Evolutionary conservation across 192 early-diverging fungal genomes (phyloP).

Genomic region (Chytriomyces sp.): DNA sequence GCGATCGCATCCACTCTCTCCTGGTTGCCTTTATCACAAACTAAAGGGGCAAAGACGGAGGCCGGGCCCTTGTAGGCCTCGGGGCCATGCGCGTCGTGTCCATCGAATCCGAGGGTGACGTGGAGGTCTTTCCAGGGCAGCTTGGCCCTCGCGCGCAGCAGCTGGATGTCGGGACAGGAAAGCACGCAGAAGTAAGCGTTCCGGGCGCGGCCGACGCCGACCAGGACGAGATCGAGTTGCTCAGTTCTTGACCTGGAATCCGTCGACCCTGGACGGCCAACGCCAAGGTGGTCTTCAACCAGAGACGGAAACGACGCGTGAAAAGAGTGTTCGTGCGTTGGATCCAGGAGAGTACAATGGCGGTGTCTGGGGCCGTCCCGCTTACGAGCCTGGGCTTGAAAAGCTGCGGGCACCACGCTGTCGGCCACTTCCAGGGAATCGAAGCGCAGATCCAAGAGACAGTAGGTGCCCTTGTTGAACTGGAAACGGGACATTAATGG

Average conservation of each 20-base stretch:
- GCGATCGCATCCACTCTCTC: not conserved
- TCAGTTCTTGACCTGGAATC: too few relatives aligned
- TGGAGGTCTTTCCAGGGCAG: constrained; percentile 39
- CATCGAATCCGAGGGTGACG: constrained; percentile 30
- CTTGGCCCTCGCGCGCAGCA: constrained; percentile 8
- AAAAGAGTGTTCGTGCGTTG: not conserved
- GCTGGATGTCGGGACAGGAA: constrained; percentile 32
- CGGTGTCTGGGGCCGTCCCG: not conserved
- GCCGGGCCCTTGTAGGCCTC: constrained; percentile 23
- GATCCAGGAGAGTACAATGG: not conserved
- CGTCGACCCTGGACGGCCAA: not conserved
- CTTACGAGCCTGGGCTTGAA: not conserved
- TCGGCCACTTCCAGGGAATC: too few relatives aligned
- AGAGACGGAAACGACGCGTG: not conserved
- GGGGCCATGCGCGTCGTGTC: constrained; percentile 23
- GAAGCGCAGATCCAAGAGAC: too few relatives aligned
- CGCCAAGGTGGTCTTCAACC: not conserved
- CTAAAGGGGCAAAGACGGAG: not conserved
- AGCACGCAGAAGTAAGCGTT: constrained; percentile 2
- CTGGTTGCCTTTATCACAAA: not conserved
- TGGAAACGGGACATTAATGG: too few relatives aligned
- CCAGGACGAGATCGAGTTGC: not conserved
- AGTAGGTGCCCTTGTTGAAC: too few relatives aligned
- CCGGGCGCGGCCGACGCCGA: not conserved
- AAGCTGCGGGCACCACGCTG: not conserved